These are phyloP conservation scores for Alnus glutinosa DNA, from an alignment of 306 rosid species.

Conservation along the genomic window DNA sequence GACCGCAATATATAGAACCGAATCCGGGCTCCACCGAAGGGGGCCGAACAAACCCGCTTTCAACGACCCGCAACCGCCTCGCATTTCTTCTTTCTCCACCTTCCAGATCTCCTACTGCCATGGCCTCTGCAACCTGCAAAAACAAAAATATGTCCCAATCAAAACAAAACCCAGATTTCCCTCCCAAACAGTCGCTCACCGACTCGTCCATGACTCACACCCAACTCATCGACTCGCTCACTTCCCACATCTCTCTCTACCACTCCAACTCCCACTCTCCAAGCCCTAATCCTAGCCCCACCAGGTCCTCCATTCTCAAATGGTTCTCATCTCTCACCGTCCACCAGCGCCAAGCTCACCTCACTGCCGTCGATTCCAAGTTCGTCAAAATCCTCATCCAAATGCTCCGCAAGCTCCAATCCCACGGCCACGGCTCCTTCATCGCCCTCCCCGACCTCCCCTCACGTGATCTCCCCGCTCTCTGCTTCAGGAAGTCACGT, in stretches of 20 bases:
- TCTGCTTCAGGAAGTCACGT: slow-evolving; percentile 69
- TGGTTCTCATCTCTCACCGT: slow-evolving; percentile 78
- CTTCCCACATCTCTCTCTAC: slow-evolving; percentile 87
- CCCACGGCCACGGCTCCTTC: slow-evolving; percentile 64
- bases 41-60: neutral
- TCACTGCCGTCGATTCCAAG: slow-evolving; percentile 56
- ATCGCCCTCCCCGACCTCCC: slow-evolving; percentile 80
- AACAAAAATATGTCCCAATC: neutral
- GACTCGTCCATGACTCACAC: slow-evolving; percentile 57
- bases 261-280: slow-evolving; percentile 43
- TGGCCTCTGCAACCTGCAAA: neutral
- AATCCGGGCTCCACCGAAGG: neutral
- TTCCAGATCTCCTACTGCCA: neutral
- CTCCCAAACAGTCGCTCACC: neutral
- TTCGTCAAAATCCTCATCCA: slow-evolving; percentile 65
- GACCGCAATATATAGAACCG: neutral
- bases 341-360: slow-evolving; percentile 73
- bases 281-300: slow-evolving; percentile 40
- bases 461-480: slow-evolving; percentile 53
- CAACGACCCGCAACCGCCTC: neutral
- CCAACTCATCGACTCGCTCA: slow-evolving; percentile 78
- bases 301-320: slow-evolving; percentile 60
- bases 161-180: neutral
- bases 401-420: slow-evolving; percentile 56
- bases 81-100: neutral